A percentile compares a stretch with the other conserved stretches of the same genome.
phyloP scores from a whole-genome alignment of 2,329 filamentous ascomycete species.

The Ceratocystis colombiana region DNA sequence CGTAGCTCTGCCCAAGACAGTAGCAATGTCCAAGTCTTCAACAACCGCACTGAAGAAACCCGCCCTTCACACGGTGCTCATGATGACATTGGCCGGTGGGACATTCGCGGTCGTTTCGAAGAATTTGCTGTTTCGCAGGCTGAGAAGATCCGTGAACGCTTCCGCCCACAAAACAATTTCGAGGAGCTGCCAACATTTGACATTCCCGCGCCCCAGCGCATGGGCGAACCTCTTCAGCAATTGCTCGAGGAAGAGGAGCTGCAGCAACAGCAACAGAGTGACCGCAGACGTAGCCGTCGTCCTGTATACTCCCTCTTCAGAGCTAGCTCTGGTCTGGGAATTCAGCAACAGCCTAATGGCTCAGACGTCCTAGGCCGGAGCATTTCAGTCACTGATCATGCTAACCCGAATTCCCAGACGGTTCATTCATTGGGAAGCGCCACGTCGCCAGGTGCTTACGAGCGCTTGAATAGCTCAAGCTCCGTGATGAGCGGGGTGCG shows the following conservation, averaged over 20 bases:
- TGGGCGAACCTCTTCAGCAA: constrained; percentile 46
- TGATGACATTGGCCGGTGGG: constrained; percentile 39
- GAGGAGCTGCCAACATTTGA: constrained; percentile 49
- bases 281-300: neutral
- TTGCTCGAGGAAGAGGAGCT: constrained; percentile 46
- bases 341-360: neutral
- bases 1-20: constrained; percentile 28
- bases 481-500: neutral
- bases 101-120: constrained; percentile 47
- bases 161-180: constrained; percentile 45
- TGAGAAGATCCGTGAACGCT: constrained; percentile 48
- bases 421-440: neutral
- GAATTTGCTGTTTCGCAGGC: constrained; percentile 53
- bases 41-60: constrained; percentile 5
- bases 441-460: neutral
- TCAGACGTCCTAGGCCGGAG: neutral
- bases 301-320: constrained; percentile 6
- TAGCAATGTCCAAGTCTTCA: constrained; percentile 12
- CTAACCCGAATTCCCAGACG: neutral
- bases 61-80: constrained; percentile 18
- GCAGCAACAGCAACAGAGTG: neutral
- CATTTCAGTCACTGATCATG: constrained; percentile 1
- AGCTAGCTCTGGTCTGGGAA: constrained; percentile 3
- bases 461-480: neutral
- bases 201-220: constrained; percentile 52